Evolutionary conservation across 164 flowering plant genomes (phyloP), one percentile per base, ranked within the genome.

Genomic region (Stephania yunnanensis): DNA sequence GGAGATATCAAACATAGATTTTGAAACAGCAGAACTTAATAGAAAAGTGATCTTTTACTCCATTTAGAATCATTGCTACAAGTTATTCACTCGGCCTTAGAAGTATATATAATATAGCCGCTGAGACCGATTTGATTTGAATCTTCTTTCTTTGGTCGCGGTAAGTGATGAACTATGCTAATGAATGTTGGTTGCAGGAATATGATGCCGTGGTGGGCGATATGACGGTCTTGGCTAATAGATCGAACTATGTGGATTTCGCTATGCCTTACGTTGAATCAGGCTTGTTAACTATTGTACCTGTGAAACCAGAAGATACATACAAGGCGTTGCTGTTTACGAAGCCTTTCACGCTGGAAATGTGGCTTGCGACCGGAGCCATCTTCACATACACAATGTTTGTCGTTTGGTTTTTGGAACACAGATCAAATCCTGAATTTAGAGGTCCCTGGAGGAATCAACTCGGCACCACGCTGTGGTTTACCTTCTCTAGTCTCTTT

Each of bases 401-500:
- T 61, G 13, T 50, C 1, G 76, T 74, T 9, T 74, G 76, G 76
- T 75, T 87, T 73, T 68, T 89, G 78, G 93, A 89, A 80, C 87
- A 78, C 6, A 75, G 70, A 46, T n/a, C 73, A 12, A 89, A 87
- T 75, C 83, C 81, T 5, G 83, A 80, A 5, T 89, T 87, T 68
- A 55, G 77, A 61, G 93, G 92, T 52, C 61, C 84, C 0, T 72
- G 77, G 85, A 77, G 79, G 42, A 64, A 75, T 36, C 91, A 89
- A 78, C 73, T 88, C 5, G 78, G 83, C 31, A 86, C 87, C 1
- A 71, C 87, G 7, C 77, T 88, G 65, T 89, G 87, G 88, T 89
- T 88, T 80, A 80, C 89, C 70, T 84, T 84, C 80, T 79, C 88
- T 29, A 85, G 90, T 17, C 80, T 87, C 48, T 87, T 87, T 83